These are phyloP conservation scores for Acephala macrosclerotiorum DNA, from an alignment of 2,329 filamentous ascomycete genomes.

Conservation along the genomic window DNA sequence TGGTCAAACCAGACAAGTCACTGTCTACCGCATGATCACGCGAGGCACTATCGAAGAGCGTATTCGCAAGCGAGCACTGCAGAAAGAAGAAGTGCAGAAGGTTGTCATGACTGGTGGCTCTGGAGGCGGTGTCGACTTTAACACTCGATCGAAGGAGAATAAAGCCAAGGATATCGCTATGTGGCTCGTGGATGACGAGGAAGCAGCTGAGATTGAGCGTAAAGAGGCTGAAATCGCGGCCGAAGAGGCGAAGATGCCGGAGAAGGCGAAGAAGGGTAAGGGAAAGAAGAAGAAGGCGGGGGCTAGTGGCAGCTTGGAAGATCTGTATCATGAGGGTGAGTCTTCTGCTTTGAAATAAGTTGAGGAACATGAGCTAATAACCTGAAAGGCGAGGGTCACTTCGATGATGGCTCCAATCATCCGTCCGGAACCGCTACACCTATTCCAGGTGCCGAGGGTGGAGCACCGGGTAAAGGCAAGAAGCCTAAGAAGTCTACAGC, in stretches of 20 bases:
- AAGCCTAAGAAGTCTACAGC: slow-evolving; percentile 58
- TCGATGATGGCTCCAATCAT: slow-evolving; percentile 85
- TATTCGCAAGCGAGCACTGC: slow-evolving; percentile 93
- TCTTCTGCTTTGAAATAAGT: slow-evolving; percentile 32
- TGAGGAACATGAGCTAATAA: slow-evolving; percentile 25
- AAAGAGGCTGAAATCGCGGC: slow-evolving; percentile 86
- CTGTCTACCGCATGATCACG: slow-evolving; percentile 96
- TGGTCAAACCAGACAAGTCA: slow-evolving; percentile 94
- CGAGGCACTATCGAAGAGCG: slow-evolving; percentile 97
- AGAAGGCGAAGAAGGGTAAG: slow-evolving; percentile 68
- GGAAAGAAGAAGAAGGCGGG: slow-evolving; percentile 66
- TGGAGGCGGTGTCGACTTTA: slow-evolving; percentile 90
- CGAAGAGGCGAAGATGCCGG: slow-evolving; percentile 63
- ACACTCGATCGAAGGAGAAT: slow-evolving; percentile 88
- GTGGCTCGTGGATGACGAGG: slow-evolving; percentile 98
- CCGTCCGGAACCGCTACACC: slow-evolving; percentile 88
- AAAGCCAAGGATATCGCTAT: slow-evolving; percentile 97
- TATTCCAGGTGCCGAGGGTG: slow-evolving; percentile 57
- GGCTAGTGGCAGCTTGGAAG: slow-evolving; percentile 76
- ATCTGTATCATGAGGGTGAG: slow-evolving; percentile 99
- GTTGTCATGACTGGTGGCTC: slow-evolving; percentile 93
- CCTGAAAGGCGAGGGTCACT: slow-evolving; percentile 85
- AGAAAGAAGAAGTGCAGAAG: slow-evolving; percentile 98
- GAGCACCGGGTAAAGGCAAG: slow-evolving; percentile 61
- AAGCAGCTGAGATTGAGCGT: slow-evolving; percentile 91